Percentiles rank a stretch among this genome's conserved stretches.
phyloP scores from a whole-genome alignment of 1,284 basidiomycete genomes.

The Exobasidium cylindrosporum region DNA sequence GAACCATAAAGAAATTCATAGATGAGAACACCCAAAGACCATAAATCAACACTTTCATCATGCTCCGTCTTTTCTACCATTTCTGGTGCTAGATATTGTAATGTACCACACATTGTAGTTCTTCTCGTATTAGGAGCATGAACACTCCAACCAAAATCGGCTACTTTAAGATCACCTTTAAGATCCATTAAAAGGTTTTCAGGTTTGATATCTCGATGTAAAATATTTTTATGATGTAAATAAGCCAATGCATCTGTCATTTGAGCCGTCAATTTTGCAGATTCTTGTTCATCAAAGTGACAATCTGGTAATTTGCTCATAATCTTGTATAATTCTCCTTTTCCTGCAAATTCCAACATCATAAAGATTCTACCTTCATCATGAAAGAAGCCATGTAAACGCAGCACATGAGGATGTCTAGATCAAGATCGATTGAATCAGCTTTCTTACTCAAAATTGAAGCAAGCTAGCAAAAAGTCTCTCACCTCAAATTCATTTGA shows the following conservation, averaged over 20 bases:
- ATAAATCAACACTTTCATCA: constrained; percentile 85
- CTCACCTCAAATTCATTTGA: constrained; percentile 80
- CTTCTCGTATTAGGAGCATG: constrained; percentile 89
- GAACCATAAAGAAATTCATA: constrained; percentile 91
- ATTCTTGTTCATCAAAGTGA: constrained; percentile 80
- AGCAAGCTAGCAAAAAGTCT: background rate
- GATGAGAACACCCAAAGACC: constrained; percentile 92
- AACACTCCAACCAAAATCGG: constrained; percentile 98
- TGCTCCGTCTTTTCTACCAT: constrained; percentile 87
- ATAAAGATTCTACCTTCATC: constrained; percentile 97
- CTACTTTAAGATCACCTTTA: constrained; percentile 96
- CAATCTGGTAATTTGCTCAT: constrained; percentile 70
- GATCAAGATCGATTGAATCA: background rate
- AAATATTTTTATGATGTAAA: constrained; percentile 92
- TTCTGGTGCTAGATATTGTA: constrained; percentile 96
- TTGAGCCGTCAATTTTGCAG: constrained; percentile 71
- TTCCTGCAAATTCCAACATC: constrained; percentile 92
- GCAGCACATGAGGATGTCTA: constrained; percentile 88
- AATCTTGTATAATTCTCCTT: constrained; percentile 94
- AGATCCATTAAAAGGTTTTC: constrained; percentile 93
- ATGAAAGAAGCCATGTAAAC: constrained; percentile 95
- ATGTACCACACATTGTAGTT: constrained; percentile 86
- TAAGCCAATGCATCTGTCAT: constrained; percentile 96
- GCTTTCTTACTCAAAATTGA: background rate
- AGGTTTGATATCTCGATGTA: constrained; percentile 98